Percentiles rank a stretch among this genome's conserved stretches.
Conservation (phyloP, 1,139 yeast species). For the Yamadazyma songkhlaensis region DNA sequence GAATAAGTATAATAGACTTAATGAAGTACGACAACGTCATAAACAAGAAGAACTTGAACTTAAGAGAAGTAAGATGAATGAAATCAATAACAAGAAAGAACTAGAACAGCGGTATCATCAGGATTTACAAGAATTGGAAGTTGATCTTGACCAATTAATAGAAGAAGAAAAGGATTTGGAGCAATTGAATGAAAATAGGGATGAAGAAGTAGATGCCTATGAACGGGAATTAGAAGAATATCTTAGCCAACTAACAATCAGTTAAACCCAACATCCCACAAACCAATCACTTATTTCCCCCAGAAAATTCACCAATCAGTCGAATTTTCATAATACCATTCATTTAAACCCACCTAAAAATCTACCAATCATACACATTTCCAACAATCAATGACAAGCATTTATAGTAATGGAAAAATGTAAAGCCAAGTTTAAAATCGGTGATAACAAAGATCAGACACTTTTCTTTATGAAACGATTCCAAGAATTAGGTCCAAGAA, state of each 20-base stretch:
- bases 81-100: constrained; percentile 22
- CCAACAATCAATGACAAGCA: background rate
- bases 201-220: constrained; percentile 7
- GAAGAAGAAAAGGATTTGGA: constrained; percentile 27
- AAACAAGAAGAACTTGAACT: constrained; percentile 21
- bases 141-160: constrained; percentile 28
- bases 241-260: constrained; percentile 5
- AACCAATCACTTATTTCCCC: background rate
- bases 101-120: constrained; percentile 15
- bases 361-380: no score
- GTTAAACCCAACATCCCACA: background rate
- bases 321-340: no score
- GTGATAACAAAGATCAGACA: no score
- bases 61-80: constrained; percentile 24
- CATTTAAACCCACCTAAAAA: no score
- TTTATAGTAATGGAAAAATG: no score
- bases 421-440: no score
- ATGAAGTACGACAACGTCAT: constrained; percentile 27
- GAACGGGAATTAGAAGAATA: constrained; percentile 16
- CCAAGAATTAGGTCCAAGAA: no score
- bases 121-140: constrained; percentile 17
- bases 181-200: background rate
- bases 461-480: no score
- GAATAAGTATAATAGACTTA: constrained; percentile 27
- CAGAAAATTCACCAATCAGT: no score